Evolutionary conservation across 495 filamentous ascomycete species (phyloP).

Genomic region (Amniculicola lignicola): DNA sequence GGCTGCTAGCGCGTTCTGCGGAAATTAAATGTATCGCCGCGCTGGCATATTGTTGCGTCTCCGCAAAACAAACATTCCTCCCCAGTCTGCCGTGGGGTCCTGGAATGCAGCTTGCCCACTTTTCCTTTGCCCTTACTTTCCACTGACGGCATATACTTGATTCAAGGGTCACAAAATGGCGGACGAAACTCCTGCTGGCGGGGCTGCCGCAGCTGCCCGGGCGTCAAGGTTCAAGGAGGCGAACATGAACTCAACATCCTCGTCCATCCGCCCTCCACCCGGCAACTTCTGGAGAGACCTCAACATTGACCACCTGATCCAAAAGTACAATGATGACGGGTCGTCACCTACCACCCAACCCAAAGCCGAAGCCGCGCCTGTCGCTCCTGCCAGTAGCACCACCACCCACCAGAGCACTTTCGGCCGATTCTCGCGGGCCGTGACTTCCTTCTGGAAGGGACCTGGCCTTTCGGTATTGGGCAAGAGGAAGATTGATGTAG

Average conservation of each 20-base stretch:
- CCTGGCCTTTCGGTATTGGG: conserved; percentile 2
- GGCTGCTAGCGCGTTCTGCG: too few species aligned
- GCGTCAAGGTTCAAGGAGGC: conserved; percentile 17
- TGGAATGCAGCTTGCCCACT: too few species aligned
- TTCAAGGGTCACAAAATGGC: background rate
- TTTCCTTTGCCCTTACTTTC: too few species aligned
- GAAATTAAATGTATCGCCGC: too few species aligned
- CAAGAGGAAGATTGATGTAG: conserved; percentile 11
- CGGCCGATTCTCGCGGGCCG: conserved; percentile 9
- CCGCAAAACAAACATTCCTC: too few species aligned
- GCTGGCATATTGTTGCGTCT: too few species aligned
- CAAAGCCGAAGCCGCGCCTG: background rate
- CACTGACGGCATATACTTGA: too few species aligned
- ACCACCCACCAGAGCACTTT: conserved; percentile 11
- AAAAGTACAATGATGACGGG: conserved; percentile 11
- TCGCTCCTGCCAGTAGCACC: background rate
- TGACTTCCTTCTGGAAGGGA: conserved; percentile 4
- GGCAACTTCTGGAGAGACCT: conserved; percentile 17
- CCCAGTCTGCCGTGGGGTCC: too few species aligned
- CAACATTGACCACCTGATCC: conserved; percentile 7
- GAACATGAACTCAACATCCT: conserved; percentile 19
- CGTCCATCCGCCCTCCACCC: conserved; percentile 12
- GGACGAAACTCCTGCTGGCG: background rate
- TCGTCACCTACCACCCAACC: background rate
- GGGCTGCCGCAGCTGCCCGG: background rate